Evolutionary conservation across 768 basidiomycete species (phyloP), one percentile per base, ranked within the genome.

Genomic region (Imleria badia): DNA sequence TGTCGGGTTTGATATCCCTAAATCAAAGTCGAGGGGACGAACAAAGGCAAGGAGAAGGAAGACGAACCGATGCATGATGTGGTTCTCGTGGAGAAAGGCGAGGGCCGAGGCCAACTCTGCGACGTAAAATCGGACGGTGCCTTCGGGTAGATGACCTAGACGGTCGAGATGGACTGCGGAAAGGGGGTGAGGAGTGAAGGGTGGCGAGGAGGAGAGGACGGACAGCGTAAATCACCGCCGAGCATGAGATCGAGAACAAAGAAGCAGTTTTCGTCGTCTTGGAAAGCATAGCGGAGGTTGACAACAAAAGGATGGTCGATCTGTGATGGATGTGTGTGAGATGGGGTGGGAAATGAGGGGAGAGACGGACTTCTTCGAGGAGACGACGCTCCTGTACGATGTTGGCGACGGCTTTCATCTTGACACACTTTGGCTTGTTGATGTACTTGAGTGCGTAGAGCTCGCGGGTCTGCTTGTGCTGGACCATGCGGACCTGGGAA

Each of bases 391-490:
- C 97, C 69, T 98, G 97, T 46, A 99, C 86, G 68, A 99, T 93
- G 68, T 99, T 98, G 22, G 92, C 86, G 35, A 98, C 94, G 2
- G 95, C 95, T 66, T 94, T 95, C 94, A 97, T 97, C 79, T 95
- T 95, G 58, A 97, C 94, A 62, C 90, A 97, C 78, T 96, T 95
- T 39, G 89, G 71, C 73, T 99, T 99, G 79, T 98, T 98, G 75
- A 99, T 99, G 76, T 99, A 99, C 73, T 99, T 99, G 72, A 99
- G 85, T 6, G 97, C 97, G 65, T 94, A 98, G 42, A 99, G 81
- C 17, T 94, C 89, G 58, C 92, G 89, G n/a, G 94, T 91, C 72
- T 98, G 92, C 69, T 98, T 99, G 77, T 98, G 97, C 73, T 99
- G 96, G 8, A 99, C 97, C 56, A 99, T 96, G 41, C 97, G 89